phyloP scores from a whole-genome alignment of 805 yeast genomes.

The Metschnikowia sp. region DNA sequence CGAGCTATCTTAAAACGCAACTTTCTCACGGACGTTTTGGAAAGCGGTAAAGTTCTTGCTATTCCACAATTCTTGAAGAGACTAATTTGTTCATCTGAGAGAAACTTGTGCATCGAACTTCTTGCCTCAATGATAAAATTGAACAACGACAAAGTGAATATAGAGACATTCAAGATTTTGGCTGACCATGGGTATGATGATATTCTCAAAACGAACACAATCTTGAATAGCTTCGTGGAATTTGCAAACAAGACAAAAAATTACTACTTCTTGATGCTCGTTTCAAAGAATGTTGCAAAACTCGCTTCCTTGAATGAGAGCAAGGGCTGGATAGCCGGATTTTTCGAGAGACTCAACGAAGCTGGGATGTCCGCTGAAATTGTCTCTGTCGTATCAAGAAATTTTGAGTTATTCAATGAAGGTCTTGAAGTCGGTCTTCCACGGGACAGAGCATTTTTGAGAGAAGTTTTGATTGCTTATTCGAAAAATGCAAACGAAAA shows the following conservation, averaged over 20 bases:
- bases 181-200: slow-evolving; percentile 2
- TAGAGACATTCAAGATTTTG: slow-evolving; percentile 21
- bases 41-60: slow-evolving; percentile 16
- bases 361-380: slow-evolving; percentile 5
- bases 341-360: slow-evolving; percentile 15
- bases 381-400: background rate
- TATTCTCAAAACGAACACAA: slow-evolving; percentile 5
- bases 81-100: slow-evolving; percentile 9
- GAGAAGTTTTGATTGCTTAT: slow-evolving; percentile 12
- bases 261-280: slow-evolving; percentile 17
- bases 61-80: slow-evolving; percentile 22
- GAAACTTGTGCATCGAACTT: slow-evolving; percentile 1
- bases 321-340: slow-evolving; percentile 20
- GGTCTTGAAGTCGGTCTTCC: slow-evolving; percentile 3
- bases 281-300: slow-evolving; percentile 10
- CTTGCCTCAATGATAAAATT: slow-evolving; percentile 17
- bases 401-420: slow-evolving; percentile 3
- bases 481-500: slow-evolving; percentile 13
- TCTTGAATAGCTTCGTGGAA: slow-evolving; percentile 7
- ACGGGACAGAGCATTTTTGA: slow-evolving; percentile 6
- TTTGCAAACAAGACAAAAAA: slow-evolving; percentile 17
- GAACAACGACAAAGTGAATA: slow-evolving; percentile 25
- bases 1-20: slow-evolving; percentile 26
- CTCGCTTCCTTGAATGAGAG: slow-evolving; percentile 11
- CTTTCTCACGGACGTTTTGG: slow-evolving; percentile 23